These are phyloP conservation scores for Backusella circina DNA, from an alignment of 192 early-diverging fungal genomes.

Conservation along the genomic window DNA sequence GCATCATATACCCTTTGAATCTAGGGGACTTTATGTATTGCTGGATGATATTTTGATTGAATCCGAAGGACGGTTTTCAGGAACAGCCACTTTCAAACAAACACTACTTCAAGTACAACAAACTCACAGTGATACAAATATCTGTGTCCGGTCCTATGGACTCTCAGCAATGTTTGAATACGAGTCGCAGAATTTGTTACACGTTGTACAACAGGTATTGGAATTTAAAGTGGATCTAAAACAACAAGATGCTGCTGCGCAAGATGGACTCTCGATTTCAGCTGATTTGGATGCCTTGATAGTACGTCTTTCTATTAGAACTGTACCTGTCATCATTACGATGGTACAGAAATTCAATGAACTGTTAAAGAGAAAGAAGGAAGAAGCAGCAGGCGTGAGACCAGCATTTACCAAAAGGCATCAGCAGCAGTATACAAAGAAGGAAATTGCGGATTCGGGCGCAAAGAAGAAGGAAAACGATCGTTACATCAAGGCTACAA, in stretches of 20 bases:
- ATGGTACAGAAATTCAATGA: conserved; percentile 41
- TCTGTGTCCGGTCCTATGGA: conserved; percentile 1
- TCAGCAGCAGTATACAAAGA: background rate
- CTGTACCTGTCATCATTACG: conserved; percentile 55
- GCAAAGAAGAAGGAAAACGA: background rate
- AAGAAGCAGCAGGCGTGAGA: conserved; percentile 18
- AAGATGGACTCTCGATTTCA: background rate
- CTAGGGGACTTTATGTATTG: conserved; percentile 32
- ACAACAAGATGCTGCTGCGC: background rate
- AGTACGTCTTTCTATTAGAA: conserved; percentile 38
- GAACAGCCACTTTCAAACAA: conserved; percentile 17
- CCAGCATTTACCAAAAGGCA: background rate
- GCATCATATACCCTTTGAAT: conserved; percentile 38
- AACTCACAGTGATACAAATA: background rate
- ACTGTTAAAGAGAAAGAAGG: conserved; percentile 55
- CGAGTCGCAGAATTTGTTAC: conserved; percentile 71
- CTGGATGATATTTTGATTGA: conserved; percentile 45
- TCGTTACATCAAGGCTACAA: background rate
- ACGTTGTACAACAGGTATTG: conserved; percentile 55
- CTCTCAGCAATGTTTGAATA: conserved; percentile 59
- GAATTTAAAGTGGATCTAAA: conserved; percentile 11
- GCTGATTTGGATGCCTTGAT: conserved; percentile 8
- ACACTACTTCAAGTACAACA: background rate
- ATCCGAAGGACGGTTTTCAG: conserved; percentile 61
- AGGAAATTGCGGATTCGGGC: background rate